Evolutionary conservation across 768 basidiomycete species (phyloP), one percentile per base, ranked within the genome.

Genomic region (Termitomyces sp.): DNA sequence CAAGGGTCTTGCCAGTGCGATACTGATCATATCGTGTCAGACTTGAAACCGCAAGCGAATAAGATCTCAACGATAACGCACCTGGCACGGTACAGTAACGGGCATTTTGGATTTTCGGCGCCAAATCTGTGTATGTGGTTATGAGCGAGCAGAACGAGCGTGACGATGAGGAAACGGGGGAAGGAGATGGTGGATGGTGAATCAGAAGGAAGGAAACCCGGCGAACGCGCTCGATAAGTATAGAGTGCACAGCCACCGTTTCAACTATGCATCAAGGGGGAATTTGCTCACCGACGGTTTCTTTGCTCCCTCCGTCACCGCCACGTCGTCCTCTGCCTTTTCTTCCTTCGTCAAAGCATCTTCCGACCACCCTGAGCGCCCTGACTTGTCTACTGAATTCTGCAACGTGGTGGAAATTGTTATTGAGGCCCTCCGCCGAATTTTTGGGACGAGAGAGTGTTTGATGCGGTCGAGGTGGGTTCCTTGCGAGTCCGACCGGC

Each of bases 1-100:
- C 92, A 40, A 89, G 85, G 5, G 89, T 91, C 72, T 87, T 90
- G 62, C 93, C 93, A 9, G 93, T 94, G 62, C 90, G 88, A 67
- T 93, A 93, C 91, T 92, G 65, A 30, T 44, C 34, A 59, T 55
- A 43, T 48, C 46, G 22, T 39, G 62, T 60, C 37, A 60, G 56
- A 49, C n/a, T 26, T n/a, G 26, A 43, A 43, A 5, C 53, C 30
- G 45, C 32, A 43, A 59, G 57, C 32, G 45, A 48, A 36, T 24
- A 4, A 57, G 57, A 54, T n/a, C 60, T 61, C 58, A 37, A 56
- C 52, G 47, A 58, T 39, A 58, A 60, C 67, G 45, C 58, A 79
- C 79, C 72, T 79, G 76, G 63, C 79, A 81, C 22, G 79, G 79
- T 49, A 81, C 79, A 26, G 79, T 79, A 27, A 69, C 66, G 47